phyloP scores from a whole-genome alignment of 306 rosid species.

The Fragaria vesca region DNA sequence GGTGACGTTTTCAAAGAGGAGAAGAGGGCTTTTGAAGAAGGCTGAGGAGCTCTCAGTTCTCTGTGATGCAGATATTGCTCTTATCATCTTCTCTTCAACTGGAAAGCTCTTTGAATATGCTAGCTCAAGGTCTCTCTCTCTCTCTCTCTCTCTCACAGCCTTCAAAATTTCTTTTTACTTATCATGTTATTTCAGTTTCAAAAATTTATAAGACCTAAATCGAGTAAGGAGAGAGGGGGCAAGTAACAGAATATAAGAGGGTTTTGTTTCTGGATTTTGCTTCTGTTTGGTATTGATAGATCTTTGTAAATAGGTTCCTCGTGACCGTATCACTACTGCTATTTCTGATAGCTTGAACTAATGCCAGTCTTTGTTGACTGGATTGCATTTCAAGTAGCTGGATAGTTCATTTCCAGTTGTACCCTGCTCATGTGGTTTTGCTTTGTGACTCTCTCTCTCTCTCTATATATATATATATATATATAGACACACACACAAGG shows the following conservation, averaged over 20 bases:
- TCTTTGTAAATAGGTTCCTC: neutral
- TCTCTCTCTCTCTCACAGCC: neutral
- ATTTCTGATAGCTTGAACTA: neutral
- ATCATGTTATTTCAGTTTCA: neutral
- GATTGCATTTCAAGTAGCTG: neutral
- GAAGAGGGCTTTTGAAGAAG: slow-evolving; percentile 85
- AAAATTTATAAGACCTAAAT: neutral
- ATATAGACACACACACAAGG: no score
- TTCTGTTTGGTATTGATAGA: neutral
- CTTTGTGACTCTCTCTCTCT: neutral
- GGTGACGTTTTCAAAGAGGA: slow-evolving; percentile 87
- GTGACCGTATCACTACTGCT: slow-evolving; percentile 1
- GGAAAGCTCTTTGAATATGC: slow-evolving; percentile 87
- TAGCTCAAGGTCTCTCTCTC: slow-evolving; percentile 57
- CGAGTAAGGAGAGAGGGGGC: no score
- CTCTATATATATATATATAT: no score
- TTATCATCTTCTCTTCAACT: slow-evolving; percentile 73
- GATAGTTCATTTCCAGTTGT: neutral
- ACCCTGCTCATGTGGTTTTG: neutral
- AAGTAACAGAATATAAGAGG: neutral
- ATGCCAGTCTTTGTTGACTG: neutral
- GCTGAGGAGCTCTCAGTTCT: slow-evolving; percentile 94
- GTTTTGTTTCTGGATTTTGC: neutral
- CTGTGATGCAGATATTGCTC: slow-evolving; percentile 92
- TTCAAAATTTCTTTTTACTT: neutral